phyloP scores from a whole-genome alignment of 2,329 filamentous ascomycete species.

The Colletotrichum australisinense region DNA sequence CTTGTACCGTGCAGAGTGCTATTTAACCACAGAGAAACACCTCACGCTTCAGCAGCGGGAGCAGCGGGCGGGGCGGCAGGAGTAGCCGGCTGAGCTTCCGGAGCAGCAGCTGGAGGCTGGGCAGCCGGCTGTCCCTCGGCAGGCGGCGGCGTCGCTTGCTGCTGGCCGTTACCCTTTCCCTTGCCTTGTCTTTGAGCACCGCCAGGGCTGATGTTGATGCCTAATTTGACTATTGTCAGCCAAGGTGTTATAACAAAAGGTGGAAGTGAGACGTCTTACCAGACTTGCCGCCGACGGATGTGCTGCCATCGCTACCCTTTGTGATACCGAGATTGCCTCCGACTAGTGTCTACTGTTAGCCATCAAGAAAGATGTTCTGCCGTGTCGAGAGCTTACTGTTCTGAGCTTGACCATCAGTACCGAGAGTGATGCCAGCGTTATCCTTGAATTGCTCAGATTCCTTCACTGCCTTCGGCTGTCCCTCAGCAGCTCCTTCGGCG shows the following conservation, averaged over 20 bases:
- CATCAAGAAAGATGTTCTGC: neutral
- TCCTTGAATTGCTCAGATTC: slow-evolving; percentile 33
- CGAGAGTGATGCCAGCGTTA: slow-evolving; percentile 21
- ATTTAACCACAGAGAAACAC: neutral
- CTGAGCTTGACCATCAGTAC: slow-evolving; percentile 15
- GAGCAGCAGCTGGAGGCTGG: neutral
- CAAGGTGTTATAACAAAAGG: no score
- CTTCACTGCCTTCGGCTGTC: slow-evolving; percentile 23
- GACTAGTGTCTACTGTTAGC: neutral
- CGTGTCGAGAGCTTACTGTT: slow-evolving; percentile 6
- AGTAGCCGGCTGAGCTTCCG: neutral
- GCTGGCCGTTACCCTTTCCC: neutral
- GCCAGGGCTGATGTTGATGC: slow-evolving; percentile 26
- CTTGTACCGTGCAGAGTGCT: neutral
- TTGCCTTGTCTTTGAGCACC: neutral
- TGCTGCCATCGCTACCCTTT: slow-evolving; percentile 31
- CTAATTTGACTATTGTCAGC: neutral
- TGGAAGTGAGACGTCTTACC: neutral
- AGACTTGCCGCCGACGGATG: slow-evolving; percentile 30
- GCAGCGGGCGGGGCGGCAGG: neutral
- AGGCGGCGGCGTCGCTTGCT: slow-evolving; percentile 1
- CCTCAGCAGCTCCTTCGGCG: neutral
- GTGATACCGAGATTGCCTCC: slow-evolving; percentile 32
- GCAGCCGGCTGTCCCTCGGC: neutral
- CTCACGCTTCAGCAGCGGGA: neutral